Percentiles rank a stretch among this genome's conserved stretches.
These are phyloP conservation scores for Yamadazyma atmosphaerica DNA, from an alignment of 1,139 yeast genomes.

Conservation along the genomic window DNA sequence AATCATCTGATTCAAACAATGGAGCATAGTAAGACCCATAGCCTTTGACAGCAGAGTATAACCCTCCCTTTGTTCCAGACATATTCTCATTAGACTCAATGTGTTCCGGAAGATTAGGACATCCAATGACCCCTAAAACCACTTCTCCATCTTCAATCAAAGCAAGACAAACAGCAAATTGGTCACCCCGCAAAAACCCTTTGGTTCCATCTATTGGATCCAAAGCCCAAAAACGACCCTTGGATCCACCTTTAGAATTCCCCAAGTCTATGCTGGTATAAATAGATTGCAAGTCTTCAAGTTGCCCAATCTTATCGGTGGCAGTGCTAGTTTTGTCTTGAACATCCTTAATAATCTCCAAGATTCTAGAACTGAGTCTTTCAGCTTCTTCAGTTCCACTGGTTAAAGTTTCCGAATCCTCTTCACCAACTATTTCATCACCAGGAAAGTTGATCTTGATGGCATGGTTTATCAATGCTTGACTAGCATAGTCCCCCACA, in stretches of 20 bases:
- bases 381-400: slow-evolving; percentile 40
- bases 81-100: slow-evolving; percentile 39
- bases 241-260: slow-evolving; percentile 69
- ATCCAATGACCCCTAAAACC: slow-evolving; percentile 89
- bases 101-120: slow-evolving; percentile 79
- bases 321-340: slow-evolving; percentile 33
- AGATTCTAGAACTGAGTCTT: slow-evolving; percentile 42
- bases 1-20: slow-evolving; percentile 31
- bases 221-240: slow-evolving; percentile 91
- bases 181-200: slow-evolving; percentile 94
- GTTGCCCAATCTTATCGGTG: slow-evolving; percentile 35
- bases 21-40: slow-evolving; percentile 68
- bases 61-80: slow-evolving; percentile 55
- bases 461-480: slow-evolving; percentile 87
- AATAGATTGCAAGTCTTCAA: slow-evolving; percentile 50
- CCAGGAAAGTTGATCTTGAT: slow-evolving; percentile 73
- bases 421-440: slow-evolving; percentile 94
- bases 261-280: slow-evolving; percentile 76
- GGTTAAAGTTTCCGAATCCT: slow-evolving; percentile 69
- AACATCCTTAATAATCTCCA: slow-evolving; percentile 48
- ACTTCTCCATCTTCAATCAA: slow-evolving; percentile 83
- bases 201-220: slow-evolving; percentile 99
- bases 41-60: slow-evolving; percentile 75
- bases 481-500: slow-evolving; percentile 95
- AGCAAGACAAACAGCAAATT: slow-evolving; percentile 94